These are phyloP conservation scores for Oryza meridionalis DNA, from an alignment of 176 grass and related monocot species.

Conservation along the genomic window DNA sequence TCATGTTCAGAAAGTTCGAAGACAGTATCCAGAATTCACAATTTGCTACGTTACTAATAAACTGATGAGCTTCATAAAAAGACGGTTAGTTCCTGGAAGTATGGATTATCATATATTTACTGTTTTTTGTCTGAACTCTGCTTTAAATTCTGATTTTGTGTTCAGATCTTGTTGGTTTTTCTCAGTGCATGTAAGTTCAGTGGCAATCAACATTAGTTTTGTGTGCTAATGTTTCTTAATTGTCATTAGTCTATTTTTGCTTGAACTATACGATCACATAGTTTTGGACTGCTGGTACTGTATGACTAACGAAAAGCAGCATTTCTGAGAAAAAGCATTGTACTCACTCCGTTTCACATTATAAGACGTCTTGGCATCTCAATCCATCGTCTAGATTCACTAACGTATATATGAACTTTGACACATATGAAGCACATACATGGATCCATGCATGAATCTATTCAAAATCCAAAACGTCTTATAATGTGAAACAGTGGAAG, in stretches of 20 bases:
- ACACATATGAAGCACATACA: too few species aligned
- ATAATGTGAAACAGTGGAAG: too few species aligned
- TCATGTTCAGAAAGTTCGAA: slow-evolving; percentile 55
- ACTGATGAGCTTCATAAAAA: slow-evolving; percentile 77
- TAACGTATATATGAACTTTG: too few species aligned
- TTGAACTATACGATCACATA: background rate
- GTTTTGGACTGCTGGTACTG: background rate
- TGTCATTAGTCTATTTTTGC: background rate
- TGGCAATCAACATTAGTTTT: background rate
- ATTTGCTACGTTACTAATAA: slow-evolving; percentile 80
- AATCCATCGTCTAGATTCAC: too few species aligned
- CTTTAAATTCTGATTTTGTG: background rate
- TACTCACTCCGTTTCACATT: too few species aligned
- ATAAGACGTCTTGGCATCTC: too few species aligned
- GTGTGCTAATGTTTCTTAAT: slow-evolving; percentile 8
- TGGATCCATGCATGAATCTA: too few species aligned
- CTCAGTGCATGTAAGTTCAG: background rate
- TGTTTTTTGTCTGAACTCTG: slow-evolving; percentile 1
- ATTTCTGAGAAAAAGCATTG: background rate
- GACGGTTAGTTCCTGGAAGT: slow-evolving; percentile 56
- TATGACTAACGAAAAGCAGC: background rate
- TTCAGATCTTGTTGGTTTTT: background rate
- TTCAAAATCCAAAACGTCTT: too few species aligned
- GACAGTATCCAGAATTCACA: slow-evolving; percentile 60
- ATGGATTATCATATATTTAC: background rate